Conservation (phyloP, 495 filamentous ascomycete species). For the Aspergillus nanangensis region DNA sequence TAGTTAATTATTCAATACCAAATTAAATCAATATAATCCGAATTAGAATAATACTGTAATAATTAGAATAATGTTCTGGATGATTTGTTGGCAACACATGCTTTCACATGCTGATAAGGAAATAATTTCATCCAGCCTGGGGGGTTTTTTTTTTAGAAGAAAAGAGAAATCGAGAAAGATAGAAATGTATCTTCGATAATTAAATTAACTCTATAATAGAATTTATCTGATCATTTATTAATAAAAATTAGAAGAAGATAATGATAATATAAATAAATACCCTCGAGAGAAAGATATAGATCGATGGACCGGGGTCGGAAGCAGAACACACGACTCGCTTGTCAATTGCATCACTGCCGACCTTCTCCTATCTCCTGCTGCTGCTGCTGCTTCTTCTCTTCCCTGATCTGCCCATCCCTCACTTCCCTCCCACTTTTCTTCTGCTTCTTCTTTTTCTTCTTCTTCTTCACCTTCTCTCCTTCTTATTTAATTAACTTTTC, state of each 20-base stretch:
- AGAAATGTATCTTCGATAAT: neutral
- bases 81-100: too few relatives aligned
- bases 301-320: neutral
- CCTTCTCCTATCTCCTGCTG: constrained; percentile 20
- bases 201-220: neutral
- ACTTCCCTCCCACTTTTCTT: constrained; percentile 10
- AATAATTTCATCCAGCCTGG: neutral
- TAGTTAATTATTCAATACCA: too few relatives aligned
- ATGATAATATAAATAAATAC: neutral
- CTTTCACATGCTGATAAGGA: neutral
- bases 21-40: too few relatives aligned
- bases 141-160: neutral
- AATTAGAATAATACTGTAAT: too few relatives aligned
- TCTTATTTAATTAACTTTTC: constrained; percentile 14
- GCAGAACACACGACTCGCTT: constrained; percentile 20
- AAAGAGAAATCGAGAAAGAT: neutral
- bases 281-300: neutral
- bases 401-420: constrained; percentile 20
- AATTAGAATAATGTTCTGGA: too few relatives aligned
- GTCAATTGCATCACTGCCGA: constrained; percentile 30
- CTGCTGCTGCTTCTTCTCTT: too few relatives aligned
- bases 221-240: neutral
- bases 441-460: constrained; percentile 9
- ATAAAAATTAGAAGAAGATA: neutral
- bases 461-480: constrained; percentile 14